Evolutionary conservation across 208 protist genomes (phyloP).

Genomic region (Leishmania guyanensis): DNA sequence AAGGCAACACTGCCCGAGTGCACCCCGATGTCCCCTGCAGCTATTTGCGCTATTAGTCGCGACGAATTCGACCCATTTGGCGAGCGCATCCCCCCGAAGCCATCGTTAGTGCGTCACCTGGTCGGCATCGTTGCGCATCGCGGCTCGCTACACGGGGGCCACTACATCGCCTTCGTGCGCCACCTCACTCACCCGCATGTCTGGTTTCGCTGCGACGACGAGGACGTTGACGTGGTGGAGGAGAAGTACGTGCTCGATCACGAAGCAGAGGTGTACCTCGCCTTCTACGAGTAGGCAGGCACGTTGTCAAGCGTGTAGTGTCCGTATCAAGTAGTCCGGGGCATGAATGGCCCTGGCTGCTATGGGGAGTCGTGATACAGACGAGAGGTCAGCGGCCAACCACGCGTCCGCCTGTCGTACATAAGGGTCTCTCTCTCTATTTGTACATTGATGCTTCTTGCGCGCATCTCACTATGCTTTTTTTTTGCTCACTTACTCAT

Average conservation of each 20-base stretch:
- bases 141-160: constrained; percentile 81
- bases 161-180: constrained; percentile 90
- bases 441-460: neutral
- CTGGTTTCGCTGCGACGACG: constrained; percentile 91
- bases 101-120: constrained; percentile 55
- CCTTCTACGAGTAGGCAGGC: constrained; percentile 82
- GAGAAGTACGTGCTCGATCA: constrained; percentile 57
- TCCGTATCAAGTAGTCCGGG: neutral
- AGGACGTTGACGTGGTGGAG: constrained; percentile 72
- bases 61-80: constrained; percentile 48
- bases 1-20: neutral
- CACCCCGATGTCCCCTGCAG: neutral
- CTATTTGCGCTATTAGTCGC: constrained; percentile 17
- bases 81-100: constrained; percentile 18
- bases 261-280: constrained; percentile 72
- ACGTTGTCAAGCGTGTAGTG: neutral
- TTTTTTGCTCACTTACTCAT: neutral
- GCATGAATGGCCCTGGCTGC: neutral
- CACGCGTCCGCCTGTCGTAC: neutral
- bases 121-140: constrained; percentile 85
- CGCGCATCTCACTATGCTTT: constrained; percentile 6
- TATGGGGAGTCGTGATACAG: neutral
- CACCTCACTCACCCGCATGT: constrained; percentile 42
- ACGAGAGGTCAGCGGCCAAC: neutral
- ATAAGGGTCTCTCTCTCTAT: neutral